Conservation (phyloP, 192 early-diverging fungal species). For the Backusella tuberculispora region DNA sequence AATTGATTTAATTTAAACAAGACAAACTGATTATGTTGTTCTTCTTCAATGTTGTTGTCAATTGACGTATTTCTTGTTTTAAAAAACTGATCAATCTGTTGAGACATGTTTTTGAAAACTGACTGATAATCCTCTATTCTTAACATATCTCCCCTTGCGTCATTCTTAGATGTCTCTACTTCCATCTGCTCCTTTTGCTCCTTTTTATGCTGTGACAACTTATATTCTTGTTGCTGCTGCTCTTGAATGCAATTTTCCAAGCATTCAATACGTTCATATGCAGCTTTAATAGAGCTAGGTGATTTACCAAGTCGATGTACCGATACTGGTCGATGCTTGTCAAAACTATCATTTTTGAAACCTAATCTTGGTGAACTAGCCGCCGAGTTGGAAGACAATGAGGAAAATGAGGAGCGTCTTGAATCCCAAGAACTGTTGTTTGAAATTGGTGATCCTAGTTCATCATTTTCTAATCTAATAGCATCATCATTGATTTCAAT, state of each 20-base stretch:
- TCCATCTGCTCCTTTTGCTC: neutral
- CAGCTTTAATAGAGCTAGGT: neutral
- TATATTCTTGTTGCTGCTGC: neutral
- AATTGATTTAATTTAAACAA: neutral
- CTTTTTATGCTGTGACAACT: too few relatives aligned
- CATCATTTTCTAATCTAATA: neutral
- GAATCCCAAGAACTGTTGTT: neutral
- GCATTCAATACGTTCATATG: neutral
- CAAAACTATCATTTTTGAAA: neutral
- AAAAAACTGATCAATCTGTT: neutral
- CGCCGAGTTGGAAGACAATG: neutral
- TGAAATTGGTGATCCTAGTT: neutral
- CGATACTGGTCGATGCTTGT: neutral
- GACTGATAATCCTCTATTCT: constrained; percentile 6
- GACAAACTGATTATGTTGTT: too few relatives aligned
- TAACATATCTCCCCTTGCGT: neutral
- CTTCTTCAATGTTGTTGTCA: neutral
- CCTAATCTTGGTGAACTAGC: constrained; percentile 6
- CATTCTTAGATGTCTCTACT: neutral
- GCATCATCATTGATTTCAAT: neutral
- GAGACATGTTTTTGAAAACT: neutral
- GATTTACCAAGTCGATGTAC: neutral
- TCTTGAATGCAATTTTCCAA: constrained; percentile 9
- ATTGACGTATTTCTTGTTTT: neutral
- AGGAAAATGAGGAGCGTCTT: neutral